These are phyloP conservation scores for Syzygium malaccense DNA, from an alignment of 441 rosid genomes.

Conservation along the genomic window DNA sequence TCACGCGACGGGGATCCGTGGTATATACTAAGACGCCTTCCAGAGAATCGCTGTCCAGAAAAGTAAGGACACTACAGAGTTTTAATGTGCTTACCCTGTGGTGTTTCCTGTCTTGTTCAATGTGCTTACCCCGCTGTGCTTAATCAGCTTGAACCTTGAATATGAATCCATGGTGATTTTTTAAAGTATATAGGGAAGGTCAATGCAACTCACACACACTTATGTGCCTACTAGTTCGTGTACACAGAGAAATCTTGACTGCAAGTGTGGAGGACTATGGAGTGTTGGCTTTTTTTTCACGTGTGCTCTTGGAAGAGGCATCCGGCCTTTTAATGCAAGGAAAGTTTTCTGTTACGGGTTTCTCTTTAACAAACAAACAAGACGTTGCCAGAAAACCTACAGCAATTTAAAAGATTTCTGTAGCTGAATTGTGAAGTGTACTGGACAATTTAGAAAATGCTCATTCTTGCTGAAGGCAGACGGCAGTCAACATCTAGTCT, in stretches of 20 bases:
- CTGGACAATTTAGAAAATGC: not conserved
- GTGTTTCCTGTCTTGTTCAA: not conserved
- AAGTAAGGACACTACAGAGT: constrained; percentile 20
- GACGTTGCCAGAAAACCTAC: not conserved
- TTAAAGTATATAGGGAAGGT: not conserved
- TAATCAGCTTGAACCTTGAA: not conserved
- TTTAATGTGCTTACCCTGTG: not conserved
- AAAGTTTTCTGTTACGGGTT: not conserved
- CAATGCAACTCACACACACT: not conserved
- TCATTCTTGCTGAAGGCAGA: not conserved
- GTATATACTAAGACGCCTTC: constrained; percentile 93
- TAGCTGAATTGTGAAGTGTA: not conserved
- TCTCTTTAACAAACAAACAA: not conserved
- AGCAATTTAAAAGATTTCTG: not conserved
- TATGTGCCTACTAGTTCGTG: not conserved
- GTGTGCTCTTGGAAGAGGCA: not conserved
- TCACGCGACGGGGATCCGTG: constrained; percentile 78
- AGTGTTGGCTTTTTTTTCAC: not conserved
- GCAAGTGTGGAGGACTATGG: not conserved
- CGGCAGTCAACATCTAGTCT: not conserved
- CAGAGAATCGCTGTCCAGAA: constrained; percentile 52
- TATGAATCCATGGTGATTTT: not conserved
- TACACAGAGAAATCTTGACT: not conserved
- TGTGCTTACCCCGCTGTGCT: not conserved
- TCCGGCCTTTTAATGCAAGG: not conserved